A percentile compares a stretch with the other conserved stretches of the same genome.
phyloP scores from a whole-genome alignment of 768 basidiomycete species.

The Naganishia antarctica region DNA sequence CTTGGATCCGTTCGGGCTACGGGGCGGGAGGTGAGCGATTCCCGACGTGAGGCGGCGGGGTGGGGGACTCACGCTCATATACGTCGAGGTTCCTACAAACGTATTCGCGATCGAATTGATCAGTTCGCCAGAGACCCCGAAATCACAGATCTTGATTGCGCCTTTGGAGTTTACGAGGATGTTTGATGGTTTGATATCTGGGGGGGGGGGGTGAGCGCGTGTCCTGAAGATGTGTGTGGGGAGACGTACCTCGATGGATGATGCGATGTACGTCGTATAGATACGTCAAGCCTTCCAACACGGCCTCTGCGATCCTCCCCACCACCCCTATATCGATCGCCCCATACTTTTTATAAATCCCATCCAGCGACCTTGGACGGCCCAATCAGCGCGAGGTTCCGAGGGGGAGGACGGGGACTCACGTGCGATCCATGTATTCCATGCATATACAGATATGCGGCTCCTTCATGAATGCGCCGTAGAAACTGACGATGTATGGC shows the following conservation, averaged over 20 bases:
- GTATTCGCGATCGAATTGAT: conserved; percentile 99
- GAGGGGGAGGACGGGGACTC: conserved; percentile 16
- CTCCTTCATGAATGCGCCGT: conserved; percentile 91
- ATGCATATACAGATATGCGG: conserved; percentile 99
- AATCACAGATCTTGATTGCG: conserved; percentile 98
- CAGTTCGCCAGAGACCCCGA: conserved; percentile 96
- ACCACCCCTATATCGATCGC: conserved; percentile 89
- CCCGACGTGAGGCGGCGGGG: conserved; percentile 52
- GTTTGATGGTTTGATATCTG: conserved; percentile 99
- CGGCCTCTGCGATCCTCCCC: conserved; percentile 87
- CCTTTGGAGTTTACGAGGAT: conserved; percentile 90
- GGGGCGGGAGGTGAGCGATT: no score
- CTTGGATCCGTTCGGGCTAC: conserved; percentile 98
- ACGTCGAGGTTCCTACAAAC: conserved; percentile 96
- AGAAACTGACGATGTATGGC: conserved; percentile 91
- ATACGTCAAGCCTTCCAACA: conserved; percentile 90
- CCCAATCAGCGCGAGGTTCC: not conserved
- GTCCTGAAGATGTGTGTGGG: not conserved
- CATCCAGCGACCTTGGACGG: conserved; percentile 67
- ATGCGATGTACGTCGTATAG: conserved; percentile 84
- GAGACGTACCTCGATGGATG: conserved; percentile 82
- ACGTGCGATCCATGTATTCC: conserved; percentile 61
- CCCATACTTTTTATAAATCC: conserved; percentile 93
- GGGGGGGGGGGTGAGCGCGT: not conserved
- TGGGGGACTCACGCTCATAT: conserved; percentile 77